phyloP scores from a whole-genome alignment of 441 rosid species.

The Brassica hybrid region DNA sequence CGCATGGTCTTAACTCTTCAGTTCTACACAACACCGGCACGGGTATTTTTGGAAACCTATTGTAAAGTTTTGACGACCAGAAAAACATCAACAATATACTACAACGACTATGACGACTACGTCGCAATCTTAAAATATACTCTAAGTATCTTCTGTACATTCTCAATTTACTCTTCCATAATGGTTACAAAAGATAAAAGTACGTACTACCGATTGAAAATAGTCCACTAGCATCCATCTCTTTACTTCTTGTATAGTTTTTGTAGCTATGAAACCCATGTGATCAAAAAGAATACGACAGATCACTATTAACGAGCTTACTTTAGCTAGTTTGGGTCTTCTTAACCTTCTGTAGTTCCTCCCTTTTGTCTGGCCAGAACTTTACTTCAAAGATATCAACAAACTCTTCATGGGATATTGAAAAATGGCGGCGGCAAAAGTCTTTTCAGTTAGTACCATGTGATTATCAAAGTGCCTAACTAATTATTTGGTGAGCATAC shows the following conservation, averaged over 20 bases:
- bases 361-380: background rate
- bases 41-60: background rate
- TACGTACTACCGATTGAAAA: background rate
- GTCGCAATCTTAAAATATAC: too few relatives aligned
- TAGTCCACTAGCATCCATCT: background rate
- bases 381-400: slow-evolving; percentile 8
- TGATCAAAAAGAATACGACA: background rate
- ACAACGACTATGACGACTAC: too few relatives aligned
- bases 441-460: background rate
- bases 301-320: background rate
- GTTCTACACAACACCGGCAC: background rate
- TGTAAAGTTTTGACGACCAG: too few relatives aligned
- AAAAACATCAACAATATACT: too few relatives aligned
- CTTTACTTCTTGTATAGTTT: background rate
- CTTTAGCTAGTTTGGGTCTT: slow-evolving; percentile 2
- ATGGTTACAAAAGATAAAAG: background rate
- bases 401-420: background rate
- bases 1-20: background rate
- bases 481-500: slow-evolving; percentile 3
- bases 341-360: background rate
- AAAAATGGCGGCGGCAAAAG: background rate
- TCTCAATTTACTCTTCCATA: background rate
- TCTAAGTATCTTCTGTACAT: too few relatives aligned
- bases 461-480: slow-evolving; percentile 11
- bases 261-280: background rate